Evolutionary conservation across 2,329 filamentous ascomycete genomes (phyloP).

Genomic region (Fonsecaea nubica): DNA sequence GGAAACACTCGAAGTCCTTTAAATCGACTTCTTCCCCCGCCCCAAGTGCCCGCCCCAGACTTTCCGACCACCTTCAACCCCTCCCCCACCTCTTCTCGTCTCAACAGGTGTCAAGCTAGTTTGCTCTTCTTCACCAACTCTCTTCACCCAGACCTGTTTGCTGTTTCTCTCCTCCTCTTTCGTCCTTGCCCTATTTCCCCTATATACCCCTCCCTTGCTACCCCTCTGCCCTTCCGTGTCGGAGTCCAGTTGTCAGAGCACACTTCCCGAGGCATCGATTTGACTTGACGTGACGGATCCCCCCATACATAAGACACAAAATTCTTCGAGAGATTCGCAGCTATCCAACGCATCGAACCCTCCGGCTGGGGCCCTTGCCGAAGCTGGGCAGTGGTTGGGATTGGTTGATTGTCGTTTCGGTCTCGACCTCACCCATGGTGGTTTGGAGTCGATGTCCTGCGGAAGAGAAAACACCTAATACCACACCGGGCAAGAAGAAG

Average conservation of each 20-base stretch:
- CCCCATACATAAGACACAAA: slow-evolving; percentile 1
- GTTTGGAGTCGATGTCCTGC: slow-evolving; percentile 13
- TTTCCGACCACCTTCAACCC: not conserved
- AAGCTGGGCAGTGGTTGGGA: slow-evolving; percentile 5
- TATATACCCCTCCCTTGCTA: not conserved
- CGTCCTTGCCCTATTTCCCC: not conserved
- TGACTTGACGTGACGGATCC: slow-evolving; percentile 5
- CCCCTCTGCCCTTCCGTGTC: slow-evolving; percentile 5
- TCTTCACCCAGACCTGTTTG: not conserved
- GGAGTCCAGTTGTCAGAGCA: not conserved
- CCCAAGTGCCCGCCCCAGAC: not conserved
- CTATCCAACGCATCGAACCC: slow-evolving; percentile 20
- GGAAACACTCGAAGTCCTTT: slow-evolving; percentile 9
- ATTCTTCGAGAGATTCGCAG: slow-evolving; percentile 14
- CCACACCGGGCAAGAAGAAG: slow-evolving; percentile 22
- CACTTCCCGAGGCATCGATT: slow-evolving; percentile 3
- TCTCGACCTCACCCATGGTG: slow-evolving; percentile 8
- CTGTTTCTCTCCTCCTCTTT: not conserved
- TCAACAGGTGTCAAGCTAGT: slow-evolving; percentile 15
- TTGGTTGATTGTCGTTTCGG: not conserved
- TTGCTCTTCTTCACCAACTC: not conserved
- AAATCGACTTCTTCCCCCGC: slow-evolving; percentile 18
- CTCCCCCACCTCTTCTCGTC: slow-evolving; percentile 8
- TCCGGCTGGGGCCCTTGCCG: slow-evolving; percentile 1
- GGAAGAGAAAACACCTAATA: not conserved